A percentile compares a stretch with the other conserved stretches of the same genome.
Evolutionary conservation across 352 stramenopile genomes (phyloP).

Genomic region (Phytophthora hibernalis): DNA sequence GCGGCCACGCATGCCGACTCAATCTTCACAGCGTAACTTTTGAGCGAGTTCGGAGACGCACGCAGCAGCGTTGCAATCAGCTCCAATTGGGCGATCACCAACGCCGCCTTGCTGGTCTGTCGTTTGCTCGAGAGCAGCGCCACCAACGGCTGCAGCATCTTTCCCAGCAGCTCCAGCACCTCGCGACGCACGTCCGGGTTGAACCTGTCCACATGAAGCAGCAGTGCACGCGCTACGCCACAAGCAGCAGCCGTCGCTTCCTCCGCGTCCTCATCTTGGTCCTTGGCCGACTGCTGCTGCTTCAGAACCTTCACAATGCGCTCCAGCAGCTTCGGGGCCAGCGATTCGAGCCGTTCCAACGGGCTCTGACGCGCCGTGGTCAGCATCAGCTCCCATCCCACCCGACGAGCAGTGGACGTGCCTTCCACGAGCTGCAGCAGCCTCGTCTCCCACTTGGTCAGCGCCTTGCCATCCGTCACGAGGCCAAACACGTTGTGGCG

Average conservation of each 20-base stretch:
- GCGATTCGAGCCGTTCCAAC: constrained; percentile 63
- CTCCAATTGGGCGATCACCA: constrained; percentile 42
- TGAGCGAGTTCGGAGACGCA: constrained; percentile 60
- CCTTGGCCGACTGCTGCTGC: constrained; percentile 49
- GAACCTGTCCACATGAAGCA: constrained; percentile 61
- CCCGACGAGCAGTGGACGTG: constrained; percentile 37
- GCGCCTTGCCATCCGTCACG: constrained; percentile 75
- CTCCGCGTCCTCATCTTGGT: constrained; percentile 37
- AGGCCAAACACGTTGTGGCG: constrained; percentile 82
- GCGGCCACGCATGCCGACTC: constrained; percentile 51
- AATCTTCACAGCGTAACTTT: constrained; percentile 68
- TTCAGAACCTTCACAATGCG: constrained; percentile 76
- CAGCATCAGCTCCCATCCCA: constrained; percentile 69
- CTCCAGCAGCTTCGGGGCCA: constrained; percentile 65
- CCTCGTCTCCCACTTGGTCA: constrained; percentile 75
- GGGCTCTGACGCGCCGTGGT: constrained; percentile 66
- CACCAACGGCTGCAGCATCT: constrained; percentile 65
- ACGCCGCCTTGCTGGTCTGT: constrained; percentile 20
- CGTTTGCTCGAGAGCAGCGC: constrained; percentile 49
- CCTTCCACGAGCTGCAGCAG: constrained; percentile 66
- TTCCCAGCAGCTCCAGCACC: constrained; percentile 63
- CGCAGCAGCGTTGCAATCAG: constrained; percentile 60
- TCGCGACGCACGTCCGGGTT: constrained; percentile 65
- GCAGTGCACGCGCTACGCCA: constrained; percentile 51
- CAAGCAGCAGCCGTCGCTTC: constrained; percentile 46